These are phyloP conservation scores for Leucosporidium yakuticum DNA, from an alignment of 768 basidiomycete genomes.

Conservation along the genomic window DNA sequence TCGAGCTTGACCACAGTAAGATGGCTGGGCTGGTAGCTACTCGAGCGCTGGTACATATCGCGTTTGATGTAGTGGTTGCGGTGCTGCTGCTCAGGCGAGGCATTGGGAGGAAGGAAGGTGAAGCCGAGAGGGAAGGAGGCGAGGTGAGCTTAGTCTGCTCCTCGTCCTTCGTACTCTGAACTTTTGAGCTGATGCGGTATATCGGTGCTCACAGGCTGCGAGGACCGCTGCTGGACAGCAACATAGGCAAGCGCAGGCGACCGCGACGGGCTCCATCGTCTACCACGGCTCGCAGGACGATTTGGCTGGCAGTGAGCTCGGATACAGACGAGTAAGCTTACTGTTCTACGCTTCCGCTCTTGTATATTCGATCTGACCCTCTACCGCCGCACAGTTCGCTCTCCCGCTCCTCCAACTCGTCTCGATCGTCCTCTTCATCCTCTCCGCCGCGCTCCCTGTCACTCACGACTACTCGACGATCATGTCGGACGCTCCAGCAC, in stretches of 20 bases:
- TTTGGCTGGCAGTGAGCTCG: neutral
- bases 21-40: neutral
- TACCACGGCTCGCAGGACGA: neutral
- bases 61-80: neutral
- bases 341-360: neutral
- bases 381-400: neutral
- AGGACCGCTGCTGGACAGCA: neutral
- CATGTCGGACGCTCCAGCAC: neutral
- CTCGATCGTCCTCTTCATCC: slow-evolving; percentile 11
- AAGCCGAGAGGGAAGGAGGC: too few species aligned
- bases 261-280: neutral
- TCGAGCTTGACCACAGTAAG: neutral
- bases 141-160: neutral
- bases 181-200: neutral
- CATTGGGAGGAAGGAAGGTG: too few species aligned
- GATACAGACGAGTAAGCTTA: neutral
- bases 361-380: neutral
- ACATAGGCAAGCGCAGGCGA: neutral
- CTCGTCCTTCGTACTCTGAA: too few species aligned
- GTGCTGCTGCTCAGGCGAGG: neutral
- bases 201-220: neutral
- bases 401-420: neutral
- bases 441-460: slow-evolving; percentile 7
- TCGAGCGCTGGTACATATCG: slow-evolving; percentile 12
- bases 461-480: neutral